Conservation (phyloP, 768 basidiomycete species). For the Suillus tomentosus region DNA sequence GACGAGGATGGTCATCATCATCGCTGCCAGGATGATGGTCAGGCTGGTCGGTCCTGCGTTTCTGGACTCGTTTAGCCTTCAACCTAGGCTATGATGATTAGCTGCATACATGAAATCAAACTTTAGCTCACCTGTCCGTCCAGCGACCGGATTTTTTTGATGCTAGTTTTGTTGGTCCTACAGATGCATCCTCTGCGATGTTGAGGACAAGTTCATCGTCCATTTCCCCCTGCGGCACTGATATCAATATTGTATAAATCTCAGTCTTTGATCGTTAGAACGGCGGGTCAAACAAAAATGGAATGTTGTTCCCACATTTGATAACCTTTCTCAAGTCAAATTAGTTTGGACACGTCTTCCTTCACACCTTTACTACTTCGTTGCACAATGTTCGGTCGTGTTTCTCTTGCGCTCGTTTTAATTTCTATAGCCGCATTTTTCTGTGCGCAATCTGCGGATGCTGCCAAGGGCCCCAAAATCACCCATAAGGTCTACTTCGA, state of each 20-base stretch:
- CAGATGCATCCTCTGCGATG: conserved; percentile 47
- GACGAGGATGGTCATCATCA: conserved; percentile 36
- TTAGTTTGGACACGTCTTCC: conserved; percentile 25
- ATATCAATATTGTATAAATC: background rate
- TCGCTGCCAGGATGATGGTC: conserved; percentile 17
- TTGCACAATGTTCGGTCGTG: conserved; percentile 54
- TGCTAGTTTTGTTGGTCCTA: conserved; percentile 27
- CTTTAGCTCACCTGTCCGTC: conserved; percentile 66
- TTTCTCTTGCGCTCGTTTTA: conserved; percentile 61
- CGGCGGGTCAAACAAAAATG: conserved; percentile 15
- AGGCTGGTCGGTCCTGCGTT: conserved; percentile 45
- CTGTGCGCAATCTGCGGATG: conserved; percentile 72
- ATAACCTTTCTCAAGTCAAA: conserved; percentile 9
- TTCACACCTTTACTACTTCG: conserved; percentile 20
- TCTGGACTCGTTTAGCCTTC: conserved; percentile 71
- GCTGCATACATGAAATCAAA: conserved; percentile 6
- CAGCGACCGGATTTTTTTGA: conserved; percentile 67
- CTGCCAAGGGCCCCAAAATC: conserved; percentile 84
- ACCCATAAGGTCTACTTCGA: conserved; percentile 96
- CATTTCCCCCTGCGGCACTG: conserved; percentile 38
- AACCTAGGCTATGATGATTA: conserved; percentile 44
- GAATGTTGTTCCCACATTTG: conserved; percentile 26
- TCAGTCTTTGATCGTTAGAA: background rate
- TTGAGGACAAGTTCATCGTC: conserved; percentile 80
- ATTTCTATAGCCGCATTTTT: conserved; percentile 69